phyloP scores from a whole-genome alignment of 768 basidiomycete species.

The Termitomyces sp. region DNA sequence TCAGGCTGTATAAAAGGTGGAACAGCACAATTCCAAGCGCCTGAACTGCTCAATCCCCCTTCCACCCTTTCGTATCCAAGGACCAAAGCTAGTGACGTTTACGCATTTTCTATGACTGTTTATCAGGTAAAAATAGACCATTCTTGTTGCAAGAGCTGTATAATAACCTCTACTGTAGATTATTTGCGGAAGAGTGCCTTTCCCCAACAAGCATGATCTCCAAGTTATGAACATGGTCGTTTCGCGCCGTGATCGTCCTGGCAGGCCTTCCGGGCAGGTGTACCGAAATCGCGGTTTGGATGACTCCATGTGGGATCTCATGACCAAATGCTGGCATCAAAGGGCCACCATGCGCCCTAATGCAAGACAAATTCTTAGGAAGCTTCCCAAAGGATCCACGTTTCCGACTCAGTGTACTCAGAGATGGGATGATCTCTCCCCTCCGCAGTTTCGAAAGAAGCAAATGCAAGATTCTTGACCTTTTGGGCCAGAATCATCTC shows the following conservation, averaged over 20 bases:
- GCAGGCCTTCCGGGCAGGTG: not conserved
- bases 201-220: not conserved
- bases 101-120: not conserved
- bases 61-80: not conserved
- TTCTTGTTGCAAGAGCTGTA: not conserved
- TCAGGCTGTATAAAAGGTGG: not conserved
- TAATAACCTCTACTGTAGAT: not conserved
- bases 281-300: not conserved
- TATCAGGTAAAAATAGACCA: not conserved
- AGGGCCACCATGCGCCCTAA: not conserved
- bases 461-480: no score
- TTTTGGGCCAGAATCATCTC: not conserved
- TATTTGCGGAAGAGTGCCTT: not conserved
- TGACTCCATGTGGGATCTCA: not conserved
- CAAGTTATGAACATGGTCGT: not conserved
- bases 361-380: not conserved
- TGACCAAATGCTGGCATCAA: not conserved
- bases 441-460: not conserved
- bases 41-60: not conserved
- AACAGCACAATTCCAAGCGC: not conserved
- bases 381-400: not conserved
- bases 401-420: not conserved
- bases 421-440: not conserved
- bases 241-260: not conserved
- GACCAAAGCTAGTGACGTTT: not conserved